Evolutionary conservation across 495 filamentous ascomycete species (phyloP).

Genomic region (Daldinia grandis): DNA sequence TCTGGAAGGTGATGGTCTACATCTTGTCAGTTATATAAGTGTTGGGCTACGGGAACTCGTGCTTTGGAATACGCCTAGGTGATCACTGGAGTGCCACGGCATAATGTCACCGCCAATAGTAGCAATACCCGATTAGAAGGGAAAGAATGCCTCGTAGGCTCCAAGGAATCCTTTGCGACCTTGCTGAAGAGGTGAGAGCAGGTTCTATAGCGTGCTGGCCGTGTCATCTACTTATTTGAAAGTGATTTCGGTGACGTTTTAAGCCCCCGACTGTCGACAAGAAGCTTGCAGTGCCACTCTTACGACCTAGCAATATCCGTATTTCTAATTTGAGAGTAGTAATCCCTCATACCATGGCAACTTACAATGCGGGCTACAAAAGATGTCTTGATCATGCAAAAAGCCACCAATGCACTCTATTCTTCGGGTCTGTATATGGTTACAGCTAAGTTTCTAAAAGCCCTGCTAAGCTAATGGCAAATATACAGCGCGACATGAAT

Average conservation of each 20-base stretch:
- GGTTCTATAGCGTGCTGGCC: background rate
- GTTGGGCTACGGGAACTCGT: background rate
- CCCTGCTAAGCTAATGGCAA: background rate
- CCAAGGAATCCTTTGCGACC: slow-evolving; percentile 12
- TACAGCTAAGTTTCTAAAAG: background rate
- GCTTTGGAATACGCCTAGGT: slow-evolving; percentile 10
- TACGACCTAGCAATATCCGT: background rate
- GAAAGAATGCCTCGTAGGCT: slow-evolving; percentile 6
- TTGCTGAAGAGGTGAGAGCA: background rate
- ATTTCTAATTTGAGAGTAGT: background rate
- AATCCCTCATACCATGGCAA: background rate
- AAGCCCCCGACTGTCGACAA: background rate
- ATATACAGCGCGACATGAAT: background rate
- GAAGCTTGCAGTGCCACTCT: background rate
- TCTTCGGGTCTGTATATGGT: background rate
- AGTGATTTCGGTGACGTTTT: slow-evolving; percentile 14
- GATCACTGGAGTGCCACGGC: background rate
- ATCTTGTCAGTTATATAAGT: slow-evolving; percentile 12
- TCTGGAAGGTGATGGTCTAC: background rate
- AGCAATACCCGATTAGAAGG: background rate
- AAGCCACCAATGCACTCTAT: background rate
- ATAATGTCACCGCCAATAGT: no score
- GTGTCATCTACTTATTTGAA: background rate
- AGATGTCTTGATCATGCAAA: background rate
- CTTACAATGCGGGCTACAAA: background rate